A percentile compares a stretch with the other conserved stretches of the same genome.
Conservation (phyloP, 2,329 filamentous ascomycete genomes). For the Phaeosphaeriaceae sp. region DNA sequence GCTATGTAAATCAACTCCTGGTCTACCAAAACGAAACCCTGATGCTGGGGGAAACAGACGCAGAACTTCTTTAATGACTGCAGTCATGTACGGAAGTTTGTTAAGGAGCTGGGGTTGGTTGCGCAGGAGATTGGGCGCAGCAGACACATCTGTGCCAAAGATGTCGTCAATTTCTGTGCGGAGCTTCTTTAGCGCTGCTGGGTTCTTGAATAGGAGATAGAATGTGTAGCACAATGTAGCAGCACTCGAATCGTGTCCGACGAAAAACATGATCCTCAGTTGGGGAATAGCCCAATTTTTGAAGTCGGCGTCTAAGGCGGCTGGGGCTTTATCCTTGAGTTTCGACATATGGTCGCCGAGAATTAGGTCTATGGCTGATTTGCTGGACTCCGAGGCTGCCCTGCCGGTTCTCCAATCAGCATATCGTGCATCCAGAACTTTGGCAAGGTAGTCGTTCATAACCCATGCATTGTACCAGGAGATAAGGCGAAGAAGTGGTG, state of each 20-base stretch:
- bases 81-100: slow-evolving; percentile 27
- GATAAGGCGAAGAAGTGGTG: too few relatives aligned
- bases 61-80: slow-evolving; percentile 38
- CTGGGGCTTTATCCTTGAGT: neutral
- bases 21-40: slow-evolving; percentile 5
- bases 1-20: slow-evolving; percentile 2
- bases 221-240: slow-evolving; percentile 28
- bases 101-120: slow-evolving; percentile 30
- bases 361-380: neutral
- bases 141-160: slow-evolving; percentile 18
- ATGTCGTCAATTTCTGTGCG: slow-evolving; percentile 31
- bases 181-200: slow-evolving; percentile 17
- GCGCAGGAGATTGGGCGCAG: slow-evolving; percentile 9
- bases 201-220: slow-evolving; percentile 23
- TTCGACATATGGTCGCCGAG: neutral
- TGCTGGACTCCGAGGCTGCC: neutral
- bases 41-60: slow-evolving; percentile 31
- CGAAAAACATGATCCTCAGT: slow-evolving; percentile 29
- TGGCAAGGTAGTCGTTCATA: too few relatives aligned
- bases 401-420: too few relatives aligned
- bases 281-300: slow-evolving; percentile 15
- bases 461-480: too few relatives aligned
- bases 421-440: too few relatives aligned
- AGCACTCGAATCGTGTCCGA: slow-evolving; percentile 31
- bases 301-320: neutral